phyloP scores from a whole-genome alignment of 202 grass and related monocot species.

The Thinopyrum obtusiflorum region DNA sequence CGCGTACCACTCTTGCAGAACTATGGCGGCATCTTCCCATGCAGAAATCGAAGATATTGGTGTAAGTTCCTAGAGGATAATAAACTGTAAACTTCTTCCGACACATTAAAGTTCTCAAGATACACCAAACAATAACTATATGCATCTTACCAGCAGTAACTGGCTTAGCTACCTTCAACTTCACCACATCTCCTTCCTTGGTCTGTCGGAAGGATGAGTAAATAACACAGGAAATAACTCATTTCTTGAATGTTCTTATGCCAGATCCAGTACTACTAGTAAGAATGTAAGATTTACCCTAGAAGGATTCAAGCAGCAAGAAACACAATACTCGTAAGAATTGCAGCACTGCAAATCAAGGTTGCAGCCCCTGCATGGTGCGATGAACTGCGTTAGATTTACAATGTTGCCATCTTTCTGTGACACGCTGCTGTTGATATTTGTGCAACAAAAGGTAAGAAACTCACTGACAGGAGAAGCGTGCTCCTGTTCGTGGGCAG shows the following conservation, averaged over 20 bases:
- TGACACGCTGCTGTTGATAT: not conserved
- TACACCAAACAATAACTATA: conserved; percentile 1
- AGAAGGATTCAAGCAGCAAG: conserved; percentile 85
- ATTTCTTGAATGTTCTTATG: conserved; percentile 21
- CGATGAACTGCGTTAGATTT: conserved; percentile 27
- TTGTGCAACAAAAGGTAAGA: conserved; percentile 8
- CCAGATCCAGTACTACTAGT: not conserved
- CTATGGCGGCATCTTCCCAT: conserved; percentile 87
- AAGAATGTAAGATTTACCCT: conserved; percentile 48
- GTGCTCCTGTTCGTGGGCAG: conserved; percentile 57
- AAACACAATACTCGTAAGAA: conserved; percentile 95
- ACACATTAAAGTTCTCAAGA: not conserved
- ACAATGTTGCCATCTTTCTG: not conserved
- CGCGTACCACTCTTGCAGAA: conserved; percentile 78
- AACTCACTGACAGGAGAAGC: conserved; percentile 97
- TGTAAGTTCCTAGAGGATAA: conserved; percentile 65
- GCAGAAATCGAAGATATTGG: conserved; percentile 73
- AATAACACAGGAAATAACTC: conserved; percentile 10
- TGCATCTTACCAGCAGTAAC: conserved; percentile 67
- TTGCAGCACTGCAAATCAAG: conserved; percentile 71
- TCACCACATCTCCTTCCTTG: conserved; percentile 56
- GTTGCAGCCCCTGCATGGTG: conserved; percentile 73
- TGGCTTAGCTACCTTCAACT: conserved; percentile 86
- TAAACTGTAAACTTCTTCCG: conserved; percentile 18
- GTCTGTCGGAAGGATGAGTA: conserved; percentile 44